These are phyloP conservation scores for Eucalyptus victrix DNA, from an alignment of 345 rosid genomes.

Conservation along the genomic window DNA sequence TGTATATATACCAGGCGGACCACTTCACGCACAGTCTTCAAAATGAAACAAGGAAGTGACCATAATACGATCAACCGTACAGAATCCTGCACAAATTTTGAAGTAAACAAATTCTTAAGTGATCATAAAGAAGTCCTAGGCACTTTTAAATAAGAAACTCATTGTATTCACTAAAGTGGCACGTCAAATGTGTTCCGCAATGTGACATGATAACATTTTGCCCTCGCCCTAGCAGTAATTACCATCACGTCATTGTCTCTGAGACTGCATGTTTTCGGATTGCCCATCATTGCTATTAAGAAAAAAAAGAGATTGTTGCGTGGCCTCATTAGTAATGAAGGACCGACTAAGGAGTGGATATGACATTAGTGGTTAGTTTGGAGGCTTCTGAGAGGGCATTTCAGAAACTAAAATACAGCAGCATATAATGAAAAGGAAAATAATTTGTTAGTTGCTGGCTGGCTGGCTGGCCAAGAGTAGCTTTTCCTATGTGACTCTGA, in stretches of 20 bases:
- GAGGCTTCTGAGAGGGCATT: background rate
- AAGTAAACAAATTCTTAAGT: background rate
- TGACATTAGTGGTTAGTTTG: background rate
- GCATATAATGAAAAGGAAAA: background rate
- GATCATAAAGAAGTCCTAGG: background rate
- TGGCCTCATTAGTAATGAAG: background rate
- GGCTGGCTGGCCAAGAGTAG: background rate
- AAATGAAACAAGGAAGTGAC: constrained; percentile 61
- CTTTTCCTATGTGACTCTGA: background rate
- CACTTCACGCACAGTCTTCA: constrained; percentile 58
- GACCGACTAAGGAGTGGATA: background rate
- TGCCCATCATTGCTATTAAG: background rate
- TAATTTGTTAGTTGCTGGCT: background rate
- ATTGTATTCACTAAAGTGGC: background rate
- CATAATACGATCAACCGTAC: constrained; percentile 48
- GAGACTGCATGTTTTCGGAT: background rate
- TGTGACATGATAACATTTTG: background rate
- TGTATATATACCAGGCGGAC: constrained; percentile 34
- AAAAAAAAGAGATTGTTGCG: background rate
- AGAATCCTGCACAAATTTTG: constrained; percentile 31
- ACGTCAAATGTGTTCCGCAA: background rate
- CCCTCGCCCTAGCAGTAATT: background rate
- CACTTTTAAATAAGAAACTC: background rate
- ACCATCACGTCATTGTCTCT: background rate
- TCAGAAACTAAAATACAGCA: background rate